phyloP scores from a whole-genome alignment of 2,329 filamentous ascomycete species.

The Capronia epimyces region DNA sequence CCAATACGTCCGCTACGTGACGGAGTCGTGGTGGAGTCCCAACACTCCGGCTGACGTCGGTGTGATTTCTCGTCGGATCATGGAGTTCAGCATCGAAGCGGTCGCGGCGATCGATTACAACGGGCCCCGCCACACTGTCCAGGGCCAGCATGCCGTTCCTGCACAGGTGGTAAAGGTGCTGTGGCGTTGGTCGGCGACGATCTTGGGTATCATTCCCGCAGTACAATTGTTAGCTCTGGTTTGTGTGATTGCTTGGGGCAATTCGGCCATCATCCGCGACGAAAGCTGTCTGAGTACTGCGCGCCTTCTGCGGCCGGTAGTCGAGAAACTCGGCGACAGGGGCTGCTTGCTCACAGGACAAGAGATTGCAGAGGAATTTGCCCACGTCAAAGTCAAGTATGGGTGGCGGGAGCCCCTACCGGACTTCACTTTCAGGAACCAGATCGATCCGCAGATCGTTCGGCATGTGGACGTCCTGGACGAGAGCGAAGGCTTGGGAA shows the following conservation, averaged over 20 bases:
- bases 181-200: constrained; percentile 24
- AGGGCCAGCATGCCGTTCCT: constrained; percentile 79
- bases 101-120: constrained; percentile 27
- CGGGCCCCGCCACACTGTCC: constrained; percentile 51
- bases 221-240: constrained; percentile 24
- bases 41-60: constrained; percentile 3
- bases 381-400: constrained; percentile 24
- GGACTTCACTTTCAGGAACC: constrained; percentile 15
- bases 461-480: constrained; percentile 25
- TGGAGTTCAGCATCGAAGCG: constrained; percentile 24
- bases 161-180: constrained; percentile 81
- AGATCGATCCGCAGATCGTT: constrained; percentile 14
- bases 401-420: constrained; percentile 20
- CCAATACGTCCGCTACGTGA: constrained; percentile 20
- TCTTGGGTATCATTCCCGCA: constrained; percentile 23
- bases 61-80: constrained; percentile 17
- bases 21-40: constrained; percentile 21
- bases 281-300: constrained; percentile 24
- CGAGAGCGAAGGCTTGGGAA: constrained; percentile 21
- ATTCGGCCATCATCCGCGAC: constrained; percentile 27
- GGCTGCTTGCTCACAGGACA: constrained; percentile 26
- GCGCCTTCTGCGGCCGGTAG: constrained; percentile 24
- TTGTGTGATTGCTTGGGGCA: constrained; percentile 25
- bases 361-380: constrained; percentile 25
- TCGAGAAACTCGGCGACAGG: constrained; percentile 24